Base-by-base conservation (phyloP, 2,329 filamentous ascomycete species). In the Stachybotrys chartarum region DNA sequence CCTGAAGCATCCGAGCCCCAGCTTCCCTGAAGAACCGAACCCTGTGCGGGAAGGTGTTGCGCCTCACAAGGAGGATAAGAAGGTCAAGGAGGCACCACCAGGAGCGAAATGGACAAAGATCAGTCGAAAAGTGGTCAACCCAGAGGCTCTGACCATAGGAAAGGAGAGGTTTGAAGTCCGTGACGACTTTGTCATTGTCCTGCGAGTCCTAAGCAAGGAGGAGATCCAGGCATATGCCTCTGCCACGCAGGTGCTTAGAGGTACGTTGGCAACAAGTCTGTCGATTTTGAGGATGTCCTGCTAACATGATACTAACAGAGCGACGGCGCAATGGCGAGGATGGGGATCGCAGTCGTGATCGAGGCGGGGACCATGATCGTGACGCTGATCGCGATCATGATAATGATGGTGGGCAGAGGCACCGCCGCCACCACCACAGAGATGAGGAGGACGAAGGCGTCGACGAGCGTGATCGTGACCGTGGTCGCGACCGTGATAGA, bases 101-200 rank as follows among this genome's bases (percentile, higher is more conserved):
- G 89, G 88, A 56, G 92, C 92, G 39, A 83, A 91, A 54, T 97
- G 92, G 92, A 97, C 92, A 50, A 96, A 94, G 75, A 92, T 97
- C 66, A 90, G 88, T 67, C 85, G 92, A 55, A 85, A 87, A 61
- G 81, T 96, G 55, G 92, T 97, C 64, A 97, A 95, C 63, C 91
- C 92, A 0, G 88, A 93, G 62, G 91, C 92, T 0, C 75, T 97
- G 50, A 88, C 90, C 56, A 81, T 89, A 58, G 88, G 89, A n/a
- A 89, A 94, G 64, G 92, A 97, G 74, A 81, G 93, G 32, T 97
- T 88, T 62, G 93, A 97, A 71, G 89, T 95, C 63, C 83, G 91
- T n/a, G 83, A 91, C 57, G 91, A 96, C 66, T 95, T 91, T 70
- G 91, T 97, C 57, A 96, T 97, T 69, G 91, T 97, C 3, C 78